phyloP scores from a whole-genome alignment of 2,329 filamentous ascomycete species.

The Calonectria pauciramosa region DNA sequence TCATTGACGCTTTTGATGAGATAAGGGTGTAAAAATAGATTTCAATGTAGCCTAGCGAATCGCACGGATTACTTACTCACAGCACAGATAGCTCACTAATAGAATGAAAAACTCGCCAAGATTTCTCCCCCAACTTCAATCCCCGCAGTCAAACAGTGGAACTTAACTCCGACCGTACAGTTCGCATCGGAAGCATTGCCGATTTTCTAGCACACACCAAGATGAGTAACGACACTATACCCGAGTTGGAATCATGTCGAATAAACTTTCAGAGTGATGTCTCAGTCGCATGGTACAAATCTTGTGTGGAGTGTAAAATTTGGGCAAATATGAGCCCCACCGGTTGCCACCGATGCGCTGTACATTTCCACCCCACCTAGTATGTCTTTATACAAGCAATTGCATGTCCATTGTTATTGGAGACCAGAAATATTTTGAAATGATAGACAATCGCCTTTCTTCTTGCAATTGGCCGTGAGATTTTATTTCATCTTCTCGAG shows the following conservation, averaged over 20 bases:
- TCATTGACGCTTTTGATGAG: not conserved
- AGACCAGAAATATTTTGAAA: not conserved
- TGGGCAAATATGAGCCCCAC: not conserved
- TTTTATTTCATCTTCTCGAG: too few relatives aligned
- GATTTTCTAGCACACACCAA: not conserved
- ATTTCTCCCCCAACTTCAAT: not conserved
- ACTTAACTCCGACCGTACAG: not conserved
- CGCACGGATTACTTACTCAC: too few relatives aligned
- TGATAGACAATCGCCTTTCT: not conserved
- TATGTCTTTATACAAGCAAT: not conserved
- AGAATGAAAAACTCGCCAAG: not conserved
- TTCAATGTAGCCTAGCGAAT: not conserved
- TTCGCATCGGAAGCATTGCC: not conserved
- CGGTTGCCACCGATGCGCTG: not conserved
- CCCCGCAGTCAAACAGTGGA: not conserved
- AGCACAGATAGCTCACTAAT: not conserved
- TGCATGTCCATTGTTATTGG: not conserved
- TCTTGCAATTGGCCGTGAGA: too few relatives aligned
- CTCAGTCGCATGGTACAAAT: not conserved
- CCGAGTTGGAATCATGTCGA: not conserved
- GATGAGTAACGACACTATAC: not conserved
- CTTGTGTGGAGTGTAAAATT: not conserved
- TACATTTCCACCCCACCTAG: not conserved
- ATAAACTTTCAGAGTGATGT: not conserved
- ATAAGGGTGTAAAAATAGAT: not conserved